A percentile compares a stretch with the other conserved stretches of the same genome.
Conservation (phyloP, 2,329 filamentous ascomycete genomes). For the Phialocephala sp. region DNA sequence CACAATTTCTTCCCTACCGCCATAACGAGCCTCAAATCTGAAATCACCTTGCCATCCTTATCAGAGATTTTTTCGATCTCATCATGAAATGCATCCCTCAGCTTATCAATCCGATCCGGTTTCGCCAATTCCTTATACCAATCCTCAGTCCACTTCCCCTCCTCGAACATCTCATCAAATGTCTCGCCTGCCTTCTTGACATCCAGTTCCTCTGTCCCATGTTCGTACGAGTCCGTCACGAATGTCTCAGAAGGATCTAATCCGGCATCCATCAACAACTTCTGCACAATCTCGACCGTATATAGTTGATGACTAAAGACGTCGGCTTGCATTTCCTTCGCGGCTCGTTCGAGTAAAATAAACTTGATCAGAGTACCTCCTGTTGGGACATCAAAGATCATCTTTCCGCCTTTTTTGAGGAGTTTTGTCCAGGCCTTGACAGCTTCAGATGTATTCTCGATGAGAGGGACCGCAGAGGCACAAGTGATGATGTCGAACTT, state of each 20-base stretch:
- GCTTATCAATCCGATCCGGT: constrained; percentile 15
- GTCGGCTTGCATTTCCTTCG: constrained; percentile 17
- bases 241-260: constrained; percentile 25
- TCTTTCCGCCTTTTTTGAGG: constrained; percentile 27
- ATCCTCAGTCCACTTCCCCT: constrained; percentile 12
- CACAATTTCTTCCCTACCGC: constrained; percentile 25
- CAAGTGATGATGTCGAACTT: constrained; percentile 27
- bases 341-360: constrained; percentile 23
- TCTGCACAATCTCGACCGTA: constrained; percentile 16
- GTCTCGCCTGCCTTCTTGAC: constrained; percentile 18
- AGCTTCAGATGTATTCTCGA: constrained; percentile 21
- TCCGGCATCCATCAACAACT: constrained; percentile 24
- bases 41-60: constrained; percentile 24
- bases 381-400: constrained; percentile 29
- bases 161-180: constrained; percentile 25
- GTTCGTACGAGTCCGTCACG: constrained; percentile 20
- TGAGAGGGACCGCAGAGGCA: constrained; percentile 24
- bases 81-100: constrained; percentile 23
- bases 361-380: constrained; percentile 22
- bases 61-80: constrained; percentile 25
- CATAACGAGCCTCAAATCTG: constrained; percentile 27
- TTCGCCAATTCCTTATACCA: constrained; percentile 24
- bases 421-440: constrained; percentile 29
- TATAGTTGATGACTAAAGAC: constrained; percentile 16
- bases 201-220: constrained; percentile 10